These are phyloP conservation scores for Kodamaea sp. DNA, from an alignment of 1,139 yeast genomes.

Conservation along the genomic window DNA sequence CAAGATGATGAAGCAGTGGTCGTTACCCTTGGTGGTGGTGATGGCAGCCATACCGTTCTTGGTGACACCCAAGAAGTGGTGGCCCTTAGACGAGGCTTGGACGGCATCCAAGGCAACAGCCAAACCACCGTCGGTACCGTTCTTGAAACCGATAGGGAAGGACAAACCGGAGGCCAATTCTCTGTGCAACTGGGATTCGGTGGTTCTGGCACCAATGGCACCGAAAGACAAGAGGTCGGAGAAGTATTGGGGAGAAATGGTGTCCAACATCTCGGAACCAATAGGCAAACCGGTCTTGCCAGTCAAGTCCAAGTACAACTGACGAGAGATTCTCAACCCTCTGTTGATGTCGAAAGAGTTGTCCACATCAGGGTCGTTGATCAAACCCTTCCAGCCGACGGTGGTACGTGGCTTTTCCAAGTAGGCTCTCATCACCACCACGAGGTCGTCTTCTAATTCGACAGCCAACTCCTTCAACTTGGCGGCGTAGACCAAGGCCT, in stretches of 20 bases:
- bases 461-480: constrained; percentile 66
- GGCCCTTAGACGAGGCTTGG: constrained; percentile 87
- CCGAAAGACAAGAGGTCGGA: constrained; percentile 92
- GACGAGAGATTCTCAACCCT: constrained; percentile 86
- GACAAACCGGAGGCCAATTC: constrained; percentile 95
- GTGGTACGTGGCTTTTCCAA: constrained; percentile 98
- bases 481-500: constrained; percentile 85
- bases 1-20: constrained; percentile 83
- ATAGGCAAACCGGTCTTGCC: constrained; percentile 73
- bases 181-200: constrained; percentile 96
- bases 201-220: constrained; percentile 98
- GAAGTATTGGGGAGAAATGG: constrained; percentile 96
- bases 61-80: constrained; percentile 96
- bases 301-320: constrained; percentile 83
- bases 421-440: constrained; percentile 94
- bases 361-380: constrained; percentile 95
- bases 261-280: constrained; percentile 97
- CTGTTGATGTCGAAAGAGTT: constrained; percentile 92
- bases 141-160: constrained; percentile 98
- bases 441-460: constrained; percentile 72
- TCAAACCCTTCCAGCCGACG: constrained; percentile 98
- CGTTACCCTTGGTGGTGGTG: constrained; percentile 92
- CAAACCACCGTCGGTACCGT: constrained; percentile 95
- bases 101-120: constrained; percentile 95
- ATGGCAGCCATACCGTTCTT: constrained; percentile 96